Evolutionary conservation across 1,284 basidiomycete genomes (phyloP), one percentile per base, ranked within the genome.

Genomic region (Schizophyllum amplum): DNA sequence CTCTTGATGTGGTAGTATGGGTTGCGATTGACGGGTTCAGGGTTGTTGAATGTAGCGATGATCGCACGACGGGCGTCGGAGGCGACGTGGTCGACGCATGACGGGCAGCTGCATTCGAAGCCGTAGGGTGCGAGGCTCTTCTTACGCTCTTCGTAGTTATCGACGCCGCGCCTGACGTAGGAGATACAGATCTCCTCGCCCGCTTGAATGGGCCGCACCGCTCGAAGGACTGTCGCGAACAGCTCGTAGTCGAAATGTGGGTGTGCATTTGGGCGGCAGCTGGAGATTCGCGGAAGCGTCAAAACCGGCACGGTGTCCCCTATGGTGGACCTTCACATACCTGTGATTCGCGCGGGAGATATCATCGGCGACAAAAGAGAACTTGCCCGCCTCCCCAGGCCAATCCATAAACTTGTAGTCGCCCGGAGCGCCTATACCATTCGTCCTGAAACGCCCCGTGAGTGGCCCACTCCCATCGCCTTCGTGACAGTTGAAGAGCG

Each of bases 291-390:
- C n/a, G n/a, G n/a, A n/a, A n/a, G n/a, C n/a, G n/a, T n/a, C n/a
- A 17, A 5, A 25, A 7, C 25, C 21, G 11, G 7, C n/a, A 51
- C 49, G 20, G 15, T 4, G 48, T 24, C 23, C 3, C 7, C 6
- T 5, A 17, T 42, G 17, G 17, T 2, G 23, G 46, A 3, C 24
- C 9, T 5, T 20, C 4, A 23, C 48, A 22, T 51, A 64, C 67
- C 67, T 68, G 52, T 68, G 67, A 42, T 67, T 68, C 20, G 66
- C 61, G 48, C 67, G 65, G 15, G 65, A 64, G 50, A 68, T 64
- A 23, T 58, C 58, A 24, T 60, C 62, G 53, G 61, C 62, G 7
- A 66, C 64, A 22, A 60, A 64, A 11, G 60, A 57, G 57, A 64
- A 67, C 13, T 33, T 60, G 47, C 15, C 47, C 56, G 24, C 52